Evolutionary conservation across 257 asterid genomes (phyloP).

Genomic region (Pogostemon cablin): DNA sequence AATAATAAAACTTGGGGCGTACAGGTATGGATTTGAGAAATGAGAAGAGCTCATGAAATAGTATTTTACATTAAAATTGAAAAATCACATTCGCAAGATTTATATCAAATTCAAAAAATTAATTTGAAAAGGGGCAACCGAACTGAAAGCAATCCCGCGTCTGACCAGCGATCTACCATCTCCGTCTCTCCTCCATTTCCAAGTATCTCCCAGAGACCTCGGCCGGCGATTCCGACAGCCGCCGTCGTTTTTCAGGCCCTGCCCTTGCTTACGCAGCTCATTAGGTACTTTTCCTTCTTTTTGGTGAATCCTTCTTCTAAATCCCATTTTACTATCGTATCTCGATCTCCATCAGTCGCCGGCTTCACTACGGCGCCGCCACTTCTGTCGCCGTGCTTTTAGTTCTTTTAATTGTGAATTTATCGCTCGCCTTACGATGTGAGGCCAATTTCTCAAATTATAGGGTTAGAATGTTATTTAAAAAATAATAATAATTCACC

Average conservation of each 20-base stretch:
- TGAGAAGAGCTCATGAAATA: too few relatives aligned
- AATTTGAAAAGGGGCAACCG: too few relatives aligned
- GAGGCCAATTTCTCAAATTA: background rate
- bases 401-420: background rate
- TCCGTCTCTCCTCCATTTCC: constrained; percentile 13
- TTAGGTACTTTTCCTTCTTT: background rate
- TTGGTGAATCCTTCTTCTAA: background rate
- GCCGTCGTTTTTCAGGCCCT: constrained; percentile 9
- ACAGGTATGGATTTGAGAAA: too few relatives aligned
- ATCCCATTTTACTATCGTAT: background rate
- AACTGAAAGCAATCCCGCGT: background rate
- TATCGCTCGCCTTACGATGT: background rate
- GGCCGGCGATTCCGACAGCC: background rate
- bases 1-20: too few relatives aligned
- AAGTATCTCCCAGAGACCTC: constrained; percentile 13
- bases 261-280: background rate
- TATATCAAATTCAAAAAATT: too few relatives aligned
- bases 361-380: background rate
- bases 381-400: background rate
- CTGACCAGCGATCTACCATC: constrained; percentile 34
- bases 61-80: too few relatives aligned
- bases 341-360: background rate
- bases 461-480: background rate
- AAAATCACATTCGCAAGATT: too few relatives aligned
- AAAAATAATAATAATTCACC: background rate